phyloP scores from a whole-genome alignment of 176 grass and related monocot genomes.

The Oryza glumipatula region DNA sequence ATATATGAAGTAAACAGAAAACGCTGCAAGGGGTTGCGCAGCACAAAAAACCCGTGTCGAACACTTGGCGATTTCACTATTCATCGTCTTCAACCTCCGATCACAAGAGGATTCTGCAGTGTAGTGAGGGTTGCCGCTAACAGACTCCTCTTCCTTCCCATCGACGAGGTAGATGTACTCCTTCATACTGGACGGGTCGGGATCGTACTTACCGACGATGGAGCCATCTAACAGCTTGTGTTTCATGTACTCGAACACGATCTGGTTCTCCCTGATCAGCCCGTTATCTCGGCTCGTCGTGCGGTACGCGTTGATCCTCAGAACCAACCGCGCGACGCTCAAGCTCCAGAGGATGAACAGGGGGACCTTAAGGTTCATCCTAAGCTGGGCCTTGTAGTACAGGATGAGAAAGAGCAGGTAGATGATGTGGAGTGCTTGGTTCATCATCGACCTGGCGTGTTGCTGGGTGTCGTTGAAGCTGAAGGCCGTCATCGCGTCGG shows the following conservation, averaged over 20 bases:
- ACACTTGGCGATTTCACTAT: too few species aligned
- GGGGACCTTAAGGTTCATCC: not conserved
- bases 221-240: not conserved
- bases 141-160: not conserved
- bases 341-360: constrained; percentile 22
- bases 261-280: constrained; percentile 22
- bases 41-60: too few species aligned
- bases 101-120: too few species aligned
- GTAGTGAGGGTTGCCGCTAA: too few species aligned
- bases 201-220: not conserved
- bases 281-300: not conserved
- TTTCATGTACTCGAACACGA: constrained; percentile 6
- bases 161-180: constrained; percentile 10
- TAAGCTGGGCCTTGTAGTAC: constrained; percentile 22
- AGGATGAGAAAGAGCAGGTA: constrained; percentile 31
- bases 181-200: not conserved
- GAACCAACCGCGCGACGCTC: not conserved
- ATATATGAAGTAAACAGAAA: too few species aligned
- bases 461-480: constrained; percentile 28
- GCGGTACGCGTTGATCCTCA: constrained; percentile 7
- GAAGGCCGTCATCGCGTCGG: constrained; percentile 37
- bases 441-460: constrained; percentile 27
- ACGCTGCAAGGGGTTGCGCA: too few species aligned
- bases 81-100: too few species aligned
- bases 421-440: constrained; percentile 23